Conservation (phyloP, 768 basidiomycete species). For the Kondoa malvinella region DNA sequence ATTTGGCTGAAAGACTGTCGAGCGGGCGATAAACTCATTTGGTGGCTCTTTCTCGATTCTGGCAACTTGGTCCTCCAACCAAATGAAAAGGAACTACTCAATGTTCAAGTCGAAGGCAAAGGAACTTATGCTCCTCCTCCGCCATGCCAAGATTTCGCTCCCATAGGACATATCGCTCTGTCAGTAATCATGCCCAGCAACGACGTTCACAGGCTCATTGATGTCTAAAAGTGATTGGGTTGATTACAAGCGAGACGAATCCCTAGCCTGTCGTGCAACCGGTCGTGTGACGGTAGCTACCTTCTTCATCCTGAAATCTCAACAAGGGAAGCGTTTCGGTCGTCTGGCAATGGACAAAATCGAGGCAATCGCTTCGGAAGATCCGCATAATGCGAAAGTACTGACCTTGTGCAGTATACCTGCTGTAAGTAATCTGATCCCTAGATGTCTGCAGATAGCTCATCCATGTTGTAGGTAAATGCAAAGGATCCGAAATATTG, state of each 20-base stretch:
- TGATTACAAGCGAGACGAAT: neutral
- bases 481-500: neutral
- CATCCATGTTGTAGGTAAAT: neutral
- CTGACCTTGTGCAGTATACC: neutral
- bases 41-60: neutral
- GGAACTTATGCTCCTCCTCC: neutral
- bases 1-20: neutral
- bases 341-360: neutral
- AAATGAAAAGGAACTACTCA: neutral
- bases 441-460: neutral
- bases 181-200: too few species aligned
- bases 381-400: neutral
- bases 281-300: neutral
- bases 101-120: neutral
- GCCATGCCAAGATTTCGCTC: neutral
- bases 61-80: neutral
- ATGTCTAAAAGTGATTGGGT: too few species aligned
- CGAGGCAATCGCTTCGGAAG: neutral
- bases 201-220: too few species aligned
- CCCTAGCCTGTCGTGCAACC: neutral
- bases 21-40: neutral
- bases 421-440: neutral
- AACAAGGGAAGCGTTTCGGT: neutral
- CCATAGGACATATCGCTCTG: neutral
- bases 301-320: neutral